Evolutionary conservation across 2,329 filamentous ascomycete genomes (phyloP).

Genomic region (Exophiala dermatitidis): DNA sequence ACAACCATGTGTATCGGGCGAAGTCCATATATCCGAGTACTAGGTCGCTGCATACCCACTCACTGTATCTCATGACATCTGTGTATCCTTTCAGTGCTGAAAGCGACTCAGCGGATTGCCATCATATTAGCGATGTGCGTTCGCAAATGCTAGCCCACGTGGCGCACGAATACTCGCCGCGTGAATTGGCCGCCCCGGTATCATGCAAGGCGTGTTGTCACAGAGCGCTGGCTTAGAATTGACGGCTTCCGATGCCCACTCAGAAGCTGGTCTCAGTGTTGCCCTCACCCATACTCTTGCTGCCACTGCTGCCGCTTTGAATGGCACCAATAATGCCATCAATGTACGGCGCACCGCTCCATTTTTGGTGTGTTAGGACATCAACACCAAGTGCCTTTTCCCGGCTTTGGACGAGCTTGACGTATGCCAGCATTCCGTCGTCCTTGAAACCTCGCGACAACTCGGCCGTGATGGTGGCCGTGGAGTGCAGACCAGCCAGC

Average conservation of each 20-base stretch:
- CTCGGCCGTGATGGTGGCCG: conserved; percentile 61
- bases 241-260: neutral
- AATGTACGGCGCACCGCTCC: conserved; percentile 65
- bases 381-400: conserved; percentile 90
- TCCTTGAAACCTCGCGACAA: conserved; percentile 75
- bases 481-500: conserved; percentile 57
- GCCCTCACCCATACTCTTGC: conserved; percentile 88
- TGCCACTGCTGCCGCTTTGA: conserved; percentile 82
- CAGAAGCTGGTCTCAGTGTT: conserved; percentile 63
- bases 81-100: too few relatives aligned
- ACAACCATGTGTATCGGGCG: too few relatives aligned
- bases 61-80: too few relatives aligned
- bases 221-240: neutral
- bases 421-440: conserved; percentile 94
- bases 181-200: neutral
- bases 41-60: too few relatives aligned
- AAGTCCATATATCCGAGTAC: too few relatives aligned
- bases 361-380: conserved; percentile 89
- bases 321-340: conserved; percentile 86
- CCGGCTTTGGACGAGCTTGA: conserved; percentile 79
- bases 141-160: too few relatives aligned
- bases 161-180: too few relatives aligned
- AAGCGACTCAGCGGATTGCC: too few relatives aligned
- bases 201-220: neutral
- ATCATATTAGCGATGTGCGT: too few relatives aligned